phyloP scores from a whole-genome alignment of 2,329 filamentous ascomycete genomes.

The Beauveria caledonica region DNA sequence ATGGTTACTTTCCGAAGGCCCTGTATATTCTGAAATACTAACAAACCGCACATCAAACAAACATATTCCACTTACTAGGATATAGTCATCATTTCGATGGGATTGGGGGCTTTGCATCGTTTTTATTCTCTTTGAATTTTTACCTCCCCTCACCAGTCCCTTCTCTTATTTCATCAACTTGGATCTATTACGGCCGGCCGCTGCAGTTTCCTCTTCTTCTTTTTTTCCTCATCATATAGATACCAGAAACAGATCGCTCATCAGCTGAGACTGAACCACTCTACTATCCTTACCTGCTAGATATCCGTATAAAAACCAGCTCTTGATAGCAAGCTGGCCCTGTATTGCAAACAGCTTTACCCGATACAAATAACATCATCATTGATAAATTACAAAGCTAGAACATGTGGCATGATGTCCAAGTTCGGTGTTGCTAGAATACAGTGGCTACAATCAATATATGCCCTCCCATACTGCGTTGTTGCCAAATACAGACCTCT shows the following conservation, averaged over 20 bases:
- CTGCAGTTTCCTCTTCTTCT: not conserved
- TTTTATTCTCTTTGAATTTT: not conserved
- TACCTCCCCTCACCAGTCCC: not conserved
- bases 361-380: too few relatives aligned
- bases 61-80: too few relatives aligned
- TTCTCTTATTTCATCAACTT: not conserved
- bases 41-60: too few relatives aligned
- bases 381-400: too few relatives aligned
- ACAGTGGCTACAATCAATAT: not conserved
- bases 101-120: too few relatives aligned
- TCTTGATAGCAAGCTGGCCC: too few relatives aligned
- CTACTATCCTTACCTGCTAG: not conserved
- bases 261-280: not conserved
- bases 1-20: too few relatives aligned
- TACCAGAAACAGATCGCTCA: not conserved
- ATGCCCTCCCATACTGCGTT: too few relatives aligned
- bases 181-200: not conserved
- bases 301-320: not conserved
- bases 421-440: not conserved
- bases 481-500: not conserved
- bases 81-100: not conserved
- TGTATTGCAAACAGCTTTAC: too few relatives aligned
- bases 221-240: not conserved
- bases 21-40: too few relatives aligned
- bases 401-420: not conserved